Evolutionary conservation across 345 rosid genomes (phyloP).

Genomic region (Psidium guajava): DNA sequence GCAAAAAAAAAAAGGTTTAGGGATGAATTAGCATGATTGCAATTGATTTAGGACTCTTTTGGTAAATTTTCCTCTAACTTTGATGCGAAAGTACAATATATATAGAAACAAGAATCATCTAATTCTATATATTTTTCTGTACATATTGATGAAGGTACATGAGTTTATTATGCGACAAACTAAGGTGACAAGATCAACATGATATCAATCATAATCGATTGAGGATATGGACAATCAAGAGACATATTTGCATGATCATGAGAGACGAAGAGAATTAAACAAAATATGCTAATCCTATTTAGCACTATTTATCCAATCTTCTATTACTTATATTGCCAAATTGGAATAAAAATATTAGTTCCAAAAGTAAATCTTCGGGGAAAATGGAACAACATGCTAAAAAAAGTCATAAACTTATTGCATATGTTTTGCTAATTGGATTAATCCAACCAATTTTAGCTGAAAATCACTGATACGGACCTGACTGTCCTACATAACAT

Average conservation of each 20-base stretch:
- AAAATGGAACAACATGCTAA: background rate
- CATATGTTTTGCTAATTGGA: no score
- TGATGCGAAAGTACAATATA: background rate
- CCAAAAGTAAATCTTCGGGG: background rate
- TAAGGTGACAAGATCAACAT: background rate
- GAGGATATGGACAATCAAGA: background rate
- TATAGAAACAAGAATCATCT: background rate
- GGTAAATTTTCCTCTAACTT: no score
- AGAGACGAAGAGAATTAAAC: no score
- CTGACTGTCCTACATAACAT: no score
- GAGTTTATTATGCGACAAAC: background rate
- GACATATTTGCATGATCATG: no score
- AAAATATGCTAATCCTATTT: background rate
- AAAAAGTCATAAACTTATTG: background rate
- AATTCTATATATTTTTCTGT: background rate
- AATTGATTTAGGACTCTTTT: no score
- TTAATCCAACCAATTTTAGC: no score
- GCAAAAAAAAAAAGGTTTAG: no score
- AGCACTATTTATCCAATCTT: background rate
- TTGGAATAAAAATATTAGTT: background rate
- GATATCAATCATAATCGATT: background rate
- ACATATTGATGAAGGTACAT: background rate
- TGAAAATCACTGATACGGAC: rapidly evolving
- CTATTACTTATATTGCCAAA: background rate
- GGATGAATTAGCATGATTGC: no score